These are phyloP conservation scores for Mentha longifolia DNA, from an alignment of 257 asterid genomes.

Conservation along the genomic window DNA sequence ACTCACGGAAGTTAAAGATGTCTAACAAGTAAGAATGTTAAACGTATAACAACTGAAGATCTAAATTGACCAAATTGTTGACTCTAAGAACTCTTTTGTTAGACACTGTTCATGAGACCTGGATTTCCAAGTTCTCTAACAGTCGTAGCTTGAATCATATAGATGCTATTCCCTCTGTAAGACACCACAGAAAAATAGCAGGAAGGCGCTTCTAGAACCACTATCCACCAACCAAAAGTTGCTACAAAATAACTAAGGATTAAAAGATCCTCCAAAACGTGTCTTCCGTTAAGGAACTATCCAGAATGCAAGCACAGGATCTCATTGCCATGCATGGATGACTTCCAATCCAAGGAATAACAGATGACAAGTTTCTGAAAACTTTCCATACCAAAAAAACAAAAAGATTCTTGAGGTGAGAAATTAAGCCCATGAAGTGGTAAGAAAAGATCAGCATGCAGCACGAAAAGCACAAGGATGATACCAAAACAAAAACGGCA, in stretches of 20 bases:
- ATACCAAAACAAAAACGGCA: conserved; percentile 7
- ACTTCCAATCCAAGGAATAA: conserved; percentile 14
- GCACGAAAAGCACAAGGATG: conserved; percentile 5
- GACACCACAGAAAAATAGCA: conserved; percentile 10
- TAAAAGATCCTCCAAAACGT: conserved; percentile 23
- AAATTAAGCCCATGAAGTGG: conserved; percentile 9
- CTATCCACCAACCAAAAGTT: conserved; percentile 22
- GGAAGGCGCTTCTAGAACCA: conserved; percentile 20
- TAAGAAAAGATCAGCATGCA: conserved; percentile 10
- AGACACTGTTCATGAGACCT: conserved; percentile 31
- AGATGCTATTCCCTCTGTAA: conserved; percentile 24
- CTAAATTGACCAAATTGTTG: conserved; percentile 18
- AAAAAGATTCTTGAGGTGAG: neutral
- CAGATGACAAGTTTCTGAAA: conserved; percentile 21
- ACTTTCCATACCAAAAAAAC: neutral
- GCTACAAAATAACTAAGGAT: neutral
- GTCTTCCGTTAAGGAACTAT: conserved; percentile 11
- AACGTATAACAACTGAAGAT: conserved; percentile 14
- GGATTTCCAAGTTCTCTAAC: neutral
- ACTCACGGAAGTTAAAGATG: conserved; percentile 36
- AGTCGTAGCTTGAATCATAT: conserved; percentile 24
- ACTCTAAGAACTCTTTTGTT: conserved; percentile 32
- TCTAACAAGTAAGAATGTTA: conserved; percentile 22
- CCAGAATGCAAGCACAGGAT: conserved; percentile 16
- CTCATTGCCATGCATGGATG: conserved; percentile 19